Evolutionary conservation across 2,329 filamentous ascomycete species (phyloP).

Genomic region (Aureobasidium sp.): DNA sequence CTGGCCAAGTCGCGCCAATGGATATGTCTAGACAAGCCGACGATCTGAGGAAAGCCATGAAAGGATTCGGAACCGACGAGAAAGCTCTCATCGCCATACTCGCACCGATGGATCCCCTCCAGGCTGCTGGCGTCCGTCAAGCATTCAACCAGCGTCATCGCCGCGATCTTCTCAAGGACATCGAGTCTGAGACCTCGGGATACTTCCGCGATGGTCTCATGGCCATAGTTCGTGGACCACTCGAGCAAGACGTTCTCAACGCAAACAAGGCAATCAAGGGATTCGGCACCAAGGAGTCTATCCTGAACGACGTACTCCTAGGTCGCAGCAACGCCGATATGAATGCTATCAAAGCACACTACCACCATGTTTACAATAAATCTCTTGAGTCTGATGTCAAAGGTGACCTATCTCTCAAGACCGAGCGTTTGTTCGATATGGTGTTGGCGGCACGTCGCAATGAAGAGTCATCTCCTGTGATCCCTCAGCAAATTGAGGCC

Average conservation of each 20-base stretch:
- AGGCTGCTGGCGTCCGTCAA: slow-evolving; percentile 61
- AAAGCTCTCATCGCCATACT: slow-evolving; percentile 64
- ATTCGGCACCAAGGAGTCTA: slow-evolving; percentile 73
- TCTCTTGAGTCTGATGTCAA: slow-evolving; percentile 66
- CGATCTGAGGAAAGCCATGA: slow-evolving; percentile 74
- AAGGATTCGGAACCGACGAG: slow-evolving; percentile 87
- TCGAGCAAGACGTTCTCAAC: slow-evolving; percentile 66
- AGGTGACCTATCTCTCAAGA: slow-evolving; percentile 77
- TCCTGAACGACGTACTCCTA: slow-evolving; percentile 81
- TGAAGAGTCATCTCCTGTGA: slow-evolving; percentile 70
- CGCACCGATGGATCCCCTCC: slow-evolving; percentile 66
- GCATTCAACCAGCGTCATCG: slow-evolving; percentile 59
- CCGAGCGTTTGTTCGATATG: slow-evolving; percentile 76
- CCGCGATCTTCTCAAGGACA: slow-evolving; percentile 65
- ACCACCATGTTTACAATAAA: slow-evolving; percentile 59
- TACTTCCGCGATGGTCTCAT: slow-evolving; percentile 70
- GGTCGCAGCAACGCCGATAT: slow-evolving; percentile 81
- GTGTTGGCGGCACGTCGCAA: slow-evolving; percentile 66
- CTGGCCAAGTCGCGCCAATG: slow-evolving; percentile 58
- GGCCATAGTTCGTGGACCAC: slow-evolving; percentile 68
- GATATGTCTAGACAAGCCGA: slow-evolving; percentile 65
- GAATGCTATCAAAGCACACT: slow-evolving; percentile 73
- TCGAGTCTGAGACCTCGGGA: slow-evolving; percentile 66
- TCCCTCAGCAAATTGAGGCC: slow-evolving; percentile 64
- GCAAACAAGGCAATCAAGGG: slow-evolving; percentile 68